A percentile compares a stretch with the other conserved stretches of the same genome.
Evolutionary conservation across 306 rosid species (phyloP).

Genomic region (Ceratonia siliqua): DNA sequence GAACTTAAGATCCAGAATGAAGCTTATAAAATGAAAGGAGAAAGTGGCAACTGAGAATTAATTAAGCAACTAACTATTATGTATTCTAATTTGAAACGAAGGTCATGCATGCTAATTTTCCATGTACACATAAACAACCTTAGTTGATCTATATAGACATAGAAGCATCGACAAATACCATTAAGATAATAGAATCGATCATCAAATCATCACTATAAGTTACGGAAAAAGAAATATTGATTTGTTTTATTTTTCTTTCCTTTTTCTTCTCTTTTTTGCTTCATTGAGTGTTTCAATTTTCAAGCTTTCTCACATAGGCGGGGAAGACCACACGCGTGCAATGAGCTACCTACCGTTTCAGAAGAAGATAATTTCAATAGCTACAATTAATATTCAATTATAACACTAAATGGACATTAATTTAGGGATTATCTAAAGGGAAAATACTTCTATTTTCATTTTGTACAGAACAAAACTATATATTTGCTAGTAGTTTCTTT

Average conservation of each 20-base stretch:
- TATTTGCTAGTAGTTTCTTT: background rate
- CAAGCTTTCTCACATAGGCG: background rate
- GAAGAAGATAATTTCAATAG: slow-evolving; percentile 13
- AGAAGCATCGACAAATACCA: background rate
- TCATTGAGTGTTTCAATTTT: background rate
- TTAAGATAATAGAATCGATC: background rate
- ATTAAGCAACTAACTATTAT: background rate
- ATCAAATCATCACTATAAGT: background rate
- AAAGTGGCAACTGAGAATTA: background rate
- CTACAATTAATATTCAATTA: background rate
- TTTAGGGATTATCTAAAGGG: background rate
- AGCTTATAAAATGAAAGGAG: background rate
- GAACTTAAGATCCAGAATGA: background rate
- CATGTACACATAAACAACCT: background rate
- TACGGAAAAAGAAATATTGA: no score
- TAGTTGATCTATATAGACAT: background rate
- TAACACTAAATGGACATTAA: slow-evolving; percentile 1
- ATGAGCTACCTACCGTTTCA: background rate
- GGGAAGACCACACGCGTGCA: background rate
- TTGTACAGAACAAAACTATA: background rate
- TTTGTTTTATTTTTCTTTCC: background rate
- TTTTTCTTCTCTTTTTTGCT: background rate
- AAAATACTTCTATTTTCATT: background rate
- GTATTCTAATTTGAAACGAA: background rate
- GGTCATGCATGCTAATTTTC: background rate